These are phyloP conservation scores for Adansonia digitata DNA, from an alignment of 345 rosid genomes.

Conservation along the genomic window DNA sequence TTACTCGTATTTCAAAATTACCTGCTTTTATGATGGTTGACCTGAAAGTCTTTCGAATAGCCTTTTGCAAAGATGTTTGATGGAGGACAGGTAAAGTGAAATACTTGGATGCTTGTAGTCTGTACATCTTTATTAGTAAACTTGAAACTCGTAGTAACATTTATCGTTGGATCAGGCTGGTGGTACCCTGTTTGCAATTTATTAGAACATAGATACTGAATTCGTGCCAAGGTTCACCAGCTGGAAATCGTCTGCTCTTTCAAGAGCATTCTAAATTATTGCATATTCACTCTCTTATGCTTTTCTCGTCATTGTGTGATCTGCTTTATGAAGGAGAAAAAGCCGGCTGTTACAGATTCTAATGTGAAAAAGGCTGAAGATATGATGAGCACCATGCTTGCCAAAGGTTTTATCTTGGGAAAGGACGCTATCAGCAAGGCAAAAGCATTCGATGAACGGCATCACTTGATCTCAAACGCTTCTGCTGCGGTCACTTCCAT, in stretches of 20 bases:
- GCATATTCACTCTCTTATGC: background rate
- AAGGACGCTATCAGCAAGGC: slow-evolving; percentile 47
- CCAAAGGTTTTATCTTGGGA: slow-evolving; percentile 47
- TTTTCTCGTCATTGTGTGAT: background rate
- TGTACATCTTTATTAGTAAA: no score
- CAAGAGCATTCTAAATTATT: background rate
- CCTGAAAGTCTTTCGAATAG: background rate
- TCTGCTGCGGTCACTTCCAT: slow-evolving; percentile 41
- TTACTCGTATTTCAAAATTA: background rate
- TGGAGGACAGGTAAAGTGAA: no score
- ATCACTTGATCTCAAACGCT: slow-evolving; percentile 37
- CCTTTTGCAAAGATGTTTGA: no score
- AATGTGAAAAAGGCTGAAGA: slow-evolving; percentile 47
- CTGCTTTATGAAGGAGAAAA: slow-evolving; percentile 21
- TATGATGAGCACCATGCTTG: slow-evolving; percentile 52
- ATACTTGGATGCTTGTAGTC: no score
- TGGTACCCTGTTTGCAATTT: background rate
- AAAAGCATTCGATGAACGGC: slow-evolving; percentile 42
- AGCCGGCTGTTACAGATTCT: slow-evolving; percentile 11
- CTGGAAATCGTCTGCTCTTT: background rate
- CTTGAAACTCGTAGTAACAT: no score
- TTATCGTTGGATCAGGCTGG: no score
- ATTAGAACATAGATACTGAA: background rate
- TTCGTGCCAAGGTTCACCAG: background rate
- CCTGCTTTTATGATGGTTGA: background rate